phyloP scores from a whole-genome alignment of 2,329 filamentous ascomycete species.

The Fusarium sp. region DNA sequence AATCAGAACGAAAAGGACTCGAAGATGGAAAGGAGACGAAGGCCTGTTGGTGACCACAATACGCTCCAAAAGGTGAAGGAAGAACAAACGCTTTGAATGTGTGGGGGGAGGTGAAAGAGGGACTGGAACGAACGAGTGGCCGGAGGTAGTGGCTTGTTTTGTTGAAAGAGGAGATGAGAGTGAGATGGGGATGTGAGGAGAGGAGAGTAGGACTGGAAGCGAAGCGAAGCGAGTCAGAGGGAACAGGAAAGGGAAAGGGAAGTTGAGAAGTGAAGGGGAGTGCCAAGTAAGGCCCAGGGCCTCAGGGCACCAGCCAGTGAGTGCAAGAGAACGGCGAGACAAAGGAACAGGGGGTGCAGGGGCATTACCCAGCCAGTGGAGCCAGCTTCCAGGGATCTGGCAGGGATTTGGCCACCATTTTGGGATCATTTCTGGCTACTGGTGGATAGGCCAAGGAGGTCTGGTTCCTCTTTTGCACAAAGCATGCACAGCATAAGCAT shows the following conservation, averaged over 20 bases:
- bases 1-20: slow-evolving; percentile 31
- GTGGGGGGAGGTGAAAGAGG: slow-evolving; percentile 55
- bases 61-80: slow-evolving; percentile 37
- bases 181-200: slow-evolving; percentile 40
- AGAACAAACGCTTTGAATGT: slow-evolving; percentile 49
- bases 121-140: slow-evolving; percentile 60
- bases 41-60: slow-evolving; percentile 40
- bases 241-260: slow-evolving; percentile 46
- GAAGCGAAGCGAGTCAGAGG: slow-evolving; percentile 48
- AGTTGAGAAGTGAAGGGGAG: slow-evolving; percentile 37
- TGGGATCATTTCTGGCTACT: slow-evolving; percentile 27
- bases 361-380: slow-evolving; percentile 25
- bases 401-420: slow-evolving; percentile 40
- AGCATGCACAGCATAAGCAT: slow-evolving; percentile 29
- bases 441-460: slow-evolving; percentile 24
- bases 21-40: slow-evolving; percentile 43
- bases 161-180: slow-evolving; percentile 58
- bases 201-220: slow-evolving; percentile 43
- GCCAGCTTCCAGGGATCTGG: slow-evolving; percentile 23
- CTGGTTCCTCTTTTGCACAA: slow-evolving; percentile 39
- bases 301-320: slow-evolving; percentile 34
- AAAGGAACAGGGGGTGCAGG: slow-evolving; percentile 39
- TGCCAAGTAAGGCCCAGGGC: slow-evolving; percentile 28
- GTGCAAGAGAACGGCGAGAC: slow-evolving; percentile 23
- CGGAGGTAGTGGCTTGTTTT: slow-evolving; percentile 59